Evolutionary conservation across 805 yeast species (phyloP).

Genomic region (Gaillardinia entomophila): DNA sequence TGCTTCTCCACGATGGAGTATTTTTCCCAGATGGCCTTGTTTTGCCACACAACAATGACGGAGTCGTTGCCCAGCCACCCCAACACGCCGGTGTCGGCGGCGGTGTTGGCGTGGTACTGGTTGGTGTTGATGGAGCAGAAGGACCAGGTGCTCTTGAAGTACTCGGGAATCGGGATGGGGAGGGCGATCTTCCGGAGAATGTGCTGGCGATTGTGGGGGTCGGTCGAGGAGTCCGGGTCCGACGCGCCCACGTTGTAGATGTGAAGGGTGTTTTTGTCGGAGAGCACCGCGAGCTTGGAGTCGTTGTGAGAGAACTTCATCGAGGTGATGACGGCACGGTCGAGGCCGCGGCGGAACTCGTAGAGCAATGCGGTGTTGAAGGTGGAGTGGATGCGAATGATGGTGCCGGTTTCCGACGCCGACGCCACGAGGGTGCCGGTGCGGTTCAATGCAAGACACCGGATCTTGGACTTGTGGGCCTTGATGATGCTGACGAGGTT

Average conservation of each 20-base stretch:
- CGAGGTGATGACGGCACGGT: slow-evolving; percentile 73
- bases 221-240: background rate
- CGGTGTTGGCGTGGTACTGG: slow-evolving; percentile 24
- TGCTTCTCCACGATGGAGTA: slow-evolving; percentile 58
- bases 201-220: slow-evolving; percentile 54
- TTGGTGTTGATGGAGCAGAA: slow-evolving; percentile 66
- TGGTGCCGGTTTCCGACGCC: slow-evolving; percentile 79
- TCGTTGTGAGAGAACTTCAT: slow-evolving; percentile 81
- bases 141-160: slow-evolving; percentile 84
- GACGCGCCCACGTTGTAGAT: slow-evolving; percentile 52
- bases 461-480: slow-evolving; percentile 67
- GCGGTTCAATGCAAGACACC: slow-evolving; percentile 58
- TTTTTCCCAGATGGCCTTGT: slow-evolving; percentile 78
- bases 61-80: slow-evolving; percentile 80
- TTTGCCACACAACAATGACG: slow-evolving; percentile 70
- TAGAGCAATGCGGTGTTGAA: slow-evolving; percentile 62
- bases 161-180: slow-evolving; percentile 54
- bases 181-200: slow-evolving; percentile 56
- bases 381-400: slow-evolving; percentile 69
- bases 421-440: slow-evolving; percentile 69
- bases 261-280: slow-evolving; percentile 88
- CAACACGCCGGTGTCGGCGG: slow-evolving; percentile 26
- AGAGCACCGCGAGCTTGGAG: slow-evolving; percentile 70
- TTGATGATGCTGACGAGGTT: slow-evolving; percentile 63
- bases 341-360: slow-evolving; percentile 88